Evolutionary conservation across 2,329 filamentous ascomycete genomes (phyloP).

Genomic region (Annulohypoxylon truncatum): DNA sequence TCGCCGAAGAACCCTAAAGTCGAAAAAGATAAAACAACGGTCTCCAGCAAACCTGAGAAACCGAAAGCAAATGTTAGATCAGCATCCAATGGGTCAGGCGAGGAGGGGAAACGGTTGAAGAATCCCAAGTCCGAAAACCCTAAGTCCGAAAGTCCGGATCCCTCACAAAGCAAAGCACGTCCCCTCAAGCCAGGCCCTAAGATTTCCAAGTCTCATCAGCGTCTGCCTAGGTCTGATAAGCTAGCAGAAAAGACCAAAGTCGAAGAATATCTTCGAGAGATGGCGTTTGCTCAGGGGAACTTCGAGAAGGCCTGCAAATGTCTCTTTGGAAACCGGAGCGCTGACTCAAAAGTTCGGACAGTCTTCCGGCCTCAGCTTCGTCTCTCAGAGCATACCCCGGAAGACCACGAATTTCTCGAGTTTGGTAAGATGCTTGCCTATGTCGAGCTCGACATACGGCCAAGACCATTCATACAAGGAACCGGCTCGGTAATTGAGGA

Average conservation of each 20-base stretch:
- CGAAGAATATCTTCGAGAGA: slow-evolving; percentile 25
- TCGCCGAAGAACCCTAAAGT: slow-evolving; percentile 9
- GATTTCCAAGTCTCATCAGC: slow-evolving; percentile 15
- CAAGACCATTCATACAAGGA: neutral
- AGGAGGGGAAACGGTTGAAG: neutral
- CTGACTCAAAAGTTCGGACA: slow-evolving; percentile 21
- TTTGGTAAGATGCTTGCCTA: slow-evolving; percentile 23
- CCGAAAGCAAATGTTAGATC: neutral
- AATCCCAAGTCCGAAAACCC: slow-evolving; percentile 9
- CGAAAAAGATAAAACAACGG: neutral
- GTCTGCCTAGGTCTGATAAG: slow-evolving; percentile 12
- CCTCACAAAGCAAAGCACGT: slow-evolving; percentile 1
- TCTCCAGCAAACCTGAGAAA: neutral
- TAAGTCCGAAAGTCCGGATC: slow-evolving; percentile 11
- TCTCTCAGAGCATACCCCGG: slow-evolving; percentile 18
- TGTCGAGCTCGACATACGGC: slow-evolving; percentile 23
- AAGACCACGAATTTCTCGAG: slow-evolving; percentile 27
- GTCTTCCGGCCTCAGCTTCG: slow-evolving; percentile 24
- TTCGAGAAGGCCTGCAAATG: slow-evolving; percentile 25
- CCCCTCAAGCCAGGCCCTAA: slow-evolving; percentile 16
- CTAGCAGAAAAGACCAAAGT: slow-evolving; percentile 23
- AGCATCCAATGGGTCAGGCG: neutral
- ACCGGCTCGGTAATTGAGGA: neutral
- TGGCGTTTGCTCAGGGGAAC: slow-evolving; percentile 24
- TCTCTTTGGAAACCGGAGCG: slow-evolving; percentile 24